Base-by-base conservation (phyloP, 2,329 filamentous ascomycete species). In the Cadophora luteo-olivacea region DNA sequence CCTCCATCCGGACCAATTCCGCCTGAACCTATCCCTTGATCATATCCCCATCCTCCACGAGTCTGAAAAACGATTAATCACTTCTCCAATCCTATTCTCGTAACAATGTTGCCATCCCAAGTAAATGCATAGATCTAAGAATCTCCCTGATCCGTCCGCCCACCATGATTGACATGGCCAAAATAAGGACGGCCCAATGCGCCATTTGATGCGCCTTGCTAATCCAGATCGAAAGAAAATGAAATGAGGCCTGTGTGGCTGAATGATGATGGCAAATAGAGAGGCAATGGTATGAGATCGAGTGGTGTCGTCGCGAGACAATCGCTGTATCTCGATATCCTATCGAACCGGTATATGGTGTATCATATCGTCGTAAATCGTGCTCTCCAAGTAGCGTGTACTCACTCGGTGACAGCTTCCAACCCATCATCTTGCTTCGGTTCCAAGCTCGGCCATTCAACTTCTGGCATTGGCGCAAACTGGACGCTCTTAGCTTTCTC, bases 401-500 rank as follows among this genome's bases (percentile, higher is more conserved):
- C 24, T 74, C 49, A 74, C 57, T 76, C 74, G 12, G 36, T 64
- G 38, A 74, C 74, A 41, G 68, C 64, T 54, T 72, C 71, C 24
- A 76, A 48, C 0, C 61, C 70, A 8, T 70, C 70, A 14, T 72
- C 69, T 4, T 68, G 67, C 32, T 55, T 69, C 2, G 33, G 11
- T 4, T 55, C 61, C 38, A 61, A 41, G n/a, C 77, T 71, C 4
- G 79, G 78, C 84, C 84, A 86, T 41, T 78, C 75, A 3, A 84
- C 77, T 19, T 79, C 72, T 4, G 73, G 69, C 69, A 83, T 73
- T 0, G 77, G 71, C 3, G 80, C 83, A 71, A 83, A 89, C 68
- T 73, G 78, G 36, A 82, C 70, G 0, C 81, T 81, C 8, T 81
- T 80, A 63, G 80, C 76, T 14, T 78, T 77, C 73, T 87, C 85